Evolutionary conservation across 345 rosid genomes (phyloP), one percentile per base, ranked within the genome.

Genomic region (Euphorbia pulcherrima): DNA sequence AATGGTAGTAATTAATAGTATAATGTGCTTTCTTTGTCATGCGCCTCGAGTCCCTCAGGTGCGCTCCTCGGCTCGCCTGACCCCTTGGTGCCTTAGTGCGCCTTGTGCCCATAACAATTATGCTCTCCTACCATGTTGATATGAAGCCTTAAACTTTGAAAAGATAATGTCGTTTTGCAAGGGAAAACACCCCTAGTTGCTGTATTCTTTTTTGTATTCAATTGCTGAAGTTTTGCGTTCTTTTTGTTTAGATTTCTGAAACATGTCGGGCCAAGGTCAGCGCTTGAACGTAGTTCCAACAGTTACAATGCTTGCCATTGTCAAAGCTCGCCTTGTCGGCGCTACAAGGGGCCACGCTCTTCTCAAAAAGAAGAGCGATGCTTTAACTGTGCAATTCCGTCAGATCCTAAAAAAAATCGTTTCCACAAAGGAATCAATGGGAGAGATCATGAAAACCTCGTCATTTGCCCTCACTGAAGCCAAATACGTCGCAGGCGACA

Each of bases 311-410:
- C 93, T 87, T 35, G 88, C 88, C 47, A 73, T 86, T 27, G 68
- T 92, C 82, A 92, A 92, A 85, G 88, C 89, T 12, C 87, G 97
- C 62, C 92, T 89, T 44, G 71, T 89, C 37, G 97, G 97, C 41
- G 97, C 97, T 18, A 92, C 96, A 13, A 87, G 96, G 82, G 96
- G 98, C 26, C 96, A 88, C 81, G 96, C 96, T 65, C 91, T 92
- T 29, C 96, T 90, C 61, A 92, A 90, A 86, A 90, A 92, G 82
- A 92, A 92, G 92, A 90, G 98, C 70, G 98, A 92, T 82, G 98
- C 98, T 68, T 71, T 90, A 60, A 92, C 92, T 5, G 97, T 87
- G 69, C 96, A 92, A 72, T 92, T 92, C 54, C 88, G 98, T 6
- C 89, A 83, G 59, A 87, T 90, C 70, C 91, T 90, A 12, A 88